These are phyloP conservation scores for Talaromyces sp. DNA, from an alignment of 2,329 filamentous ascomycete genomes.

Conservation along the genomic window DNA sequence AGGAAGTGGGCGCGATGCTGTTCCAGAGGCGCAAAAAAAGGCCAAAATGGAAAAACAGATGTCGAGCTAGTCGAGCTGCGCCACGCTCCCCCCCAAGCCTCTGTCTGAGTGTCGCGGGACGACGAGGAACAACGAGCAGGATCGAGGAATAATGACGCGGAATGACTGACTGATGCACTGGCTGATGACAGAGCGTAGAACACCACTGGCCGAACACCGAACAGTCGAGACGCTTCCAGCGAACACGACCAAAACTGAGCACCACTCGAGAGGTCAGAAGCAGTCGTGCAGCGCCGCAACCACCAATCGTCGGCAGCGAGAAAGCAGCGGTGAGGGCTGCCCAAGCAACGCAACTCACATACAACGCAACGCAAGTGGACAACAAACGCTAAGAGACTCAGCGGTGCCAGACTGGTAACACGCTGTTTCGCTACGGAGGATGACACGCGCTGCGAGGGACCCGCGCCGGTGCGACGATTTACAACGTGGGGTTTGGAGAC, in stretches of 20 bases:
- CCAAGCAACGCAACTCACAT: neutral
- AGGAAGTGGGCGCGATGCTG: neutral
- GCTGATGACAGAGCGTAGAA: neutral
- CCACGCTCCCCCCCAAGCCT: neutral
- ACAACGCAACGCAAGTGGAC: neutral
- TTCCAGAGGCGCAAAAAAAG: neutral
- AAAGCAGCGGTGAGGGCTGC: constrained; percentile 4
- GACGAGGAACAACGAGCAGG: neutral
- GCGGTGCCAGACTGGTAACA: neutral
- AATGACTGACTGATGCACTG: neutral
- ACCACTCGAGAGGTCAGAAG: neutral
- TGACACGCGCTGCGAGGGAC: neutral
- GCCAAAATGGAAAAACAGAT: neutral
- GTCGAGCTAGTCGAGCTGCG: neutral
- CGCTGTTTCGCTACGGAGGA: neutral
- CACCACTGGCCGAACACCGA: neutral
- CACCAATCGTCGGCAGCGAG: neutral
- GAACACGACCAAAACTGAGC: neutral
- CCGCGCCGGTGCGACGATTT: neutral
- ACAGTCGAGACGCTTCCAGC: neutral
- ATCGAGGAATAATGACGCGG: neutral
- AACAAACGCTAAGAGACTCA: neutral
- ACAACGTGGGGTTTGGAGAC: constrained; percentile 1
- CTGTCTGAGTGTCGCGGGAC: neutral
- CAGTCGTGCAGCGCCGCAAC: neutral